These are phyloP conservation scores for Sclerotinia borealis DNA, from an alignment of 2,329 filamentous ascomycete species.

Conservation along the genomic window DNA sequence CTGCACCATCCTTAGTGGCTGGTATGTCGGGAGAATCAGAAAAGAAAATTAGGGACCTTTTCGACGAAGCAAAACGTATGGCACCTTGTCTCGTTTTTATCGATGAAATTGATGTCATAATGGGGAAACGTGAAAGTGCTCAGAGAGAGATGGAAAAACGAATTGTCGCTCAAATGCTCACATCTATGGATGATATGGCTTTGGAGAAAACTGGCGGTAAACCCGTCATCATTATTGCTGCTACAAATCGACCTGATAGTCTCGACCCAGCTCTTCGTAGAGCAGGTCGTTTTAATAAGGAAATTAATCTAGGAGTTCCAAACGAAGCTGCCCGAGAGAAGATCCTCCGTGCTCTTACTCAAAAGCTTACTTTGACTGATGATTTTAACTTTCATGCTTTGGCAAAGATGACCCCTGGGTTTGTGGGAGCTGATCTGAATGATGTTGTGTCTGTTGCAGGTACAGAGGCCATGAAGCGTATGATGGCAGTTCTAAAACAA, in stretches of 20 bases:
- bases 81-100: constrained; percentile 90
- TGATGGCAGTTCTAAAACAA: constrained; percentile 32
- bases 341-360: constrained; percentile 70
- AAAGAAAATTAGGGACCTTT: constrained; percentile 76
- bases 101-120: constrained; percentile 87
- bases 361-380: constrained; percentile 55
- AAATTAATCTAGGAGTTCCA: constrained; percentile 83
- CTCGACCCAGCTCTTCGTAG: constrained; percentile 72
- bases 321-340: constrained; percentile 69
- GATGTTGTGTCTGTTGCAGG: constrained; percentile 45
- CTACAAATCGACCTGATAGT: constrained; percentile 82
- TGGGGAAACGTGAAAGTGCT: constrained; percentile 75
- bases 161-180: constrained; percentile 75
- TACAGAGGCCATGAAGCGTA: constrained; percentile 35
- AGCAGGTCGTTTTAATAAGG: constrained; percentile 72
- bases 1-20: constrained; percentile 73
- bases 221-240: constrained; percentile 82
- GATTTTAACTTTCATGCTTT: constrained; percentile 69
- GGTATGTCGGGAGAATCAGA: constrained; percentile 88
- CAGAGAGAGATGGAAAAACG: constrained; percentile 86
- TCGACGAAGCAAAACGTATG: constrained; percentile 78
- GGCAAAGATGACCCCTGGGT: constrained; percentile 83
- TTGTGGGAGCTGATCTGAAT: constrained; percentile 84
- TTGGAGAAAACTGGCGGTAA: constrained; percentile 67
- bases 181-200: constrained; percentile 78